Evolutionary conservation across 2,329 filamentous ascomycete species (phyloP), one percentile per base, ranked within the genome.

Genomic region (Pseudodiploospora longispora): DNA sequence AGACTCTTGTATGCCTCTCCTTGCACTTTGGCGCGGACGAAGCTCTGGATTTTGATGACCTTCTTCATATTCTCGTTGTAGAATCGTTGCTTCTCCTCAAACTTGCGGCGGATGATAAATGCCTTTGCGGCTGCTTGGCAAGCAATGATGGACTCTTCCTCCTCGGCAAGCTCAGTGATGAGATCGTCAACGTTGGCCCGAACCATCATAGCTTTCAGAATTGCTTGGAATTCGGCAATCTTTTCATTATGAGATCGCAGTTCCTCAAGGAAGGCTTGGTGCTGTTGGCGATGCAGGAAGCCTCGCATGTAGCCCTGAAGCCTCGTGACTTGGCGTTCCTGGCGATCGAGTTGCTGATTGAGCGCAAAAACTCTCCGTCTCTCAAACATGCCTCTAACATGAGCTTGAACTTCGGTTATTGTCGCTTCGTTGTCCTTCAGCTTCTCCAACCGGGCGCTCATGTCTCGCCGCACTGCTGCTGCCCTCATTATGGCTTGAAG

Each of bases 11-110:
- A 98, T 2, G 93, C 93, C 66, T 98, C 88, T 41, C 93, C 93
- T 64, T 98, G 93, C 40, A 97, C 87, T 60, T 94, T 93, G 52
- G 84, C 93, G 49, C 93, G 82, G 42, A 97, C 83, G 53, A 97
- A 95, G 61, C 93, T 98, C 62, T 98, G 94, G 46, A 97, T 89
- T 66, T 98, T 98, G 72, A 98, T 83, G 28, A 98, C 93, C 66
- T 94, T 97, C 58, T 95, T 82, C 93, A 98, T 98, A 59, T 98
- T 98, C 66, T 95, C 84, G 54, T 85, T 83, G 71, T 90, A 98
- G 68, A 85, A 91, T 27, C 81, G 82, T 59, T 85, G 82, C 74
- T 95, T 95, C 63, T 94, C 87, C 42, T 78, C 80, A 55, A 95
- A 97, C 12, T 74, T 75, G 10, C 71, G 74, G 31, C 91, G 79